Base-by-base conservation (phyloP, 2,329 filamentous ascomycete genomes). In the Fusarium temperatum region DNA sequence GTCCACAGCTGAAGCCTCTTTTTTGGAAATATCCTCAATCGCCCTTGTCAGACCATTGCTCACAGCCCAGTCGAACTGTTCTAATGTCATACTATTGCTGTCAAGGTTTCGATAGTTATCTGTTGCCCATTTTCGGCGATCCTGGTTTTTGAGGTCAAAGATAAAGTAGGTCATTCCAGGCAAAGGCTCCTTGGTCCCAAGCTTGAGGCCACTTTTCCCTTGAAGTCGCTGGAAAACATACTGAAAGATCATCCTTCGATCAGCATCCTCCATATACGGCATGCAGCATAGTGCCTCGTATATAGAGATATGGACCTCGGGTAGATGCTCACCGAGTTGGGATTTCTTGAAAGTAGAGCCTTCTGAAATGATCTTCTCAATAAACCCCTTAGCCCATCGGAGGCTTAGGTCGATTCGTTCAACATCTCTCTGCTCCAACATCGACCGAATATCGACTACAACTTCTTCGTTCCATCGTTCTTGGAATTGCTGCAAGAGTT, bases 281-380 rank as follows among this genome's bases (percentile, higher is more conserved):
- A 95, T 90, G 81, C 93, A 97, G 81, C 95, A 97, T 58, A 98
- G 85, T 1, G 93, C 92, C 81, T 98, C 96, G 77, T 97, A 98
- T 36, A 98, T 89, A 17, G 94, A 92, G 66, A 96, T 89, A 57
- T 97, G 89, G 12, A 94, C 90, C 35, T 89, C 85, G 4, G 88
- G 84, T 35, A 88, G 83, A 12, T 87, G 80, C 26, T 84, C 83
- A 18, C 85, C 85, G 42, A 89, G 82, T 59, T 85, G 84, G 0
- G 82, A 78, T 45, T 86, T 85, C 53, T 84, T 85, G 80, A 89
- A 88, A 6, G 80, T 79, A 5, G 83, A 83, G 28, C 87, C 84
- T 14, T 83, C 80, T 44, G 83, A 81, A 59, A 89, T 86, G 8
- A 88, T 87, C 58, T 85, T 86, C 35, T 84, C 82, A n/a, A 91